Base-by-base conservation (phyloP, 1,139 yeast species). In the Waltiozyma sp. region DNA sequence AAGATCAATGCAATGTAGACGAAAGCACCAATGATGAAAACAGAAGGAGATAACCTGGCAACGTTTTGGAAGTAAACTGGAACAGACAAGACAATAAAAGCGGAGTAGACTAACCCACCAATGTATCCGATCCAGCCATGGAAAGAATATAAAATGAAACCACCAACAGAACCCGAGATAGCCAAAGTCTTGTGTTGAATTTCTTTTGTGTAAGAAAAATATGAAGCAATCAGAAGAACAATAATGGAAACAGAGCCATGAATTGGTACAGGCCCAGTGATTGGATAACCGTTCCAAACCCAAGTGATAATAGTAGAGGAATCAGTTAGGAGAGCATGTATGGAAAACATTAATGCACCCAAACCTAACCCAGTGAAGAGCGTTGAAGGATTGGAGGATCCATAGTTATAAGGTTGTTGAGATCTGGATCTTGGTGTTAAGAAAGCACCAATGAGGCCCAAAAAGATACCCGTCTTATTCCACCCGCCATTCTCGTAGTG, bases 201-300 rank as follows among this genome's bases (percentile, higher is more conserved):
- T 16, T 47, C 38, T 11, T 57, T 47, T 1, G 60, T 47, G 10
- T 62, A 45, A 2, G 79, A 77, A 28, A 68, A 46, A 50, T 69
- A 71, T 6, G 75, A 62, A 38, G 95, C 96, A 7, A 71, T 43
- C 10, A 73, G 63, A 69, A 84, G 70, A 4, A 77, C 73, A 7
- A 68, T 63, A 47, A 87, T 70, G 33, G 87, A 77, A 23, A 83
- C 57, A 14, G 81, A 72, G 40, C 94, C 95, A 57, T 93, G 94
- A 48, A 89, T 79, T 13, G 96, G 88, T 31, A 86, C 70, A 13
- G 97, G 97, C 0, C 97, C 97, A 11, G 69, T 67, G 16, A 86
- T 68, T 40, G 95, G 95, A 60, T 72, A 91, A 1, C 98, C 98
- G 49, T 82, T 85, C 97, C 97, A 91, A 14, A 80, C 78, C 97